Evolutionary conservation across 1,284 basidiomycete species (phyloP), one percentile per base, ranked within the genome.

Genomic region (Dichomitus squalens): DNA sequence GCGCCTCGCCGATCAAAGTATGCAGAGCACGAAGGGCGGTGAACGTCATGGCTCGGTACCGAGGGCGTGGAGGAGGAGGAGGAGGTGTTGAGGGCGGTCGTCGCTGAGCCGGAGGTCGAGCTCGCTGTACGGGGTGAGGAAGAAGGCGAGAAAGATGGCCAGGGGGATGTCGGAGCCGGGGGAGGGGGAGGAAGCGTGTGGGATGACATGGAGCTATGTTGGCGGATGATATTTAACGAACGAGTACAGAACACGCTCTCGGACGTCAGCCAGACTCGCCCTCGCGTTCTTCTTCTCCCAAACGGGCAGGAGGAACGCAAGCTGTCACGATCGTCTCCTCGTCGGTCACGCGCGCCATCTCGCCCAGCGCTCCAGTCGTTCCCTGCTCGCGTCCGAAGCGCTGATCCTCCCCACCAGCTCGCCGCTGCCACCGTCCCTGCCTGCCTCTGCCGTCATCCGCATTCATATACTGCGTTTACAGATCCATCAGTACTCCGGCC

Each of bases 1-100:
- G 73, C 25, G 87, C 87, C 54, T 86, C 79, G 63, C 81, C 85
- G 61, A 90, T 82, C 68, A 90, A 79, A 63, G 79, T 72, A 60
- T 89, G 84, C 29, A 90, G 79, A 21, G 83, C 81, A 55, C 82
- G 82, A 52, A 90, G 79, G 52, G 78, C 76, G 18, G 83, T 76
- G 64, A 90, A 85, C 44, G 87, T 86, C 82, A 75, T 75, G 27
- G 31, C 52, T 59, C 52, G 49, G 59, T 7, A 29, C 52, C 54
- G 44, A 6, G 36, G 0, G n/a, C 11, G 16, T 2, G 5, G 25
- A 14, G 35, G 31, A 21, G 8, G 40, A 7, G 44, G 40, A 7
- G 44, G 44, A 2, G 4, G 49, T 8, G 43, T 46, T 7, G 7
- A 18, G 7, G 27, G 3, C n/a, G 29, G 25, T 27, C 12, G 12